Evolutionary conservation across 345 rosid species (phyloP).

Genomic region (Diplotaxis tenuifolia): DNA sequence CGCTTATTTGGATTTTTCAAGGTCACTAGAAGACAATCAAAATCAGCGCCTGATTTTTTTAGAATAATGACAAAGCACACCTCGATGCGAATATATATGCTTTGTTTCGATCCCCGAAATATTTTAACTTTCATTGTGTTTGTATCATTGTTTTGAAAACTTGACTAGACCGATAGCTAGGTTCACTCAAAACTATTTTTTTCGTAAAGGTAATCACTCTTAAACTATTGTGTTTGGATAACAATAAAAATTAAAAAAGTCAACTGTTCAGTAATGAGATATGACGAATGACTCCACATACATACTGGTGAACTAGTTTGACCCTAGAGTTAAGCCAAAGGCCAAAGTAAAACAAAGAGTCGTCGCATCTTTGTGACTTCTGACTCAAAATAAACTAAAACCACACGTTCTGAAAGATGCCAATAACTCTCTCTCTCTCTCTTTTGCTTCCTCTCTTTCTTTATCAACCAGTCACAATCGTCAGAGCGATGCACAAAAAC

Average conservation of each 20-base stretch:
- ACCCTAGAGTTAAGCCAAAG: conserved; percentile 31
- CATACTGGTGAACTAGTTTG: conserved; percentile 7
- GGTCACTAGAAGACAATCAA: background rate
- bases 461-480: conserved; percentile 12
- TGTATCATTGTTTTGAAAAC: background rate
- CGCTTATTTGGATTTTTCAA: background rate
- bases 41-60: background rate
- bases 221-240: background rate
- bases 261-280: background rate
- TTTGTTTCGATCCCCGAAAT: background rate
- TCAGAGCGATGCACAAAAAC: background rate
- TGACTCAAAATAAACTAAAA: conserved; percentile 28
- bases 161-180: background rate
- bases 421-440: conserved; percentile 15
- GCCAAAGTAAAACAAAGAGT: conserved; percentile 4
- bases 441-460: conserved; percentile 12
- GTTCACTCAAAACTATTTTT: background rate
- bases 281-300: conserved; percentile 10
- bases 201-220: background rate
- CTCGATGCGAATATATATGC: background rate
- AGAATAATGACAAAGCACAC: background rate
- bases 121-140: background rate
- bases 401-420: conserved; percentile 6
- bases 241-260: background rate
- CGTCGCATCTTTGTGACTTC: conserved; percentile 27